These are phyloP conservation scores for Sclerotinia spermophila DNA, from an alignment of 2,329 filamentous ascomycete species.

Conservation along the genomic window DNA sequence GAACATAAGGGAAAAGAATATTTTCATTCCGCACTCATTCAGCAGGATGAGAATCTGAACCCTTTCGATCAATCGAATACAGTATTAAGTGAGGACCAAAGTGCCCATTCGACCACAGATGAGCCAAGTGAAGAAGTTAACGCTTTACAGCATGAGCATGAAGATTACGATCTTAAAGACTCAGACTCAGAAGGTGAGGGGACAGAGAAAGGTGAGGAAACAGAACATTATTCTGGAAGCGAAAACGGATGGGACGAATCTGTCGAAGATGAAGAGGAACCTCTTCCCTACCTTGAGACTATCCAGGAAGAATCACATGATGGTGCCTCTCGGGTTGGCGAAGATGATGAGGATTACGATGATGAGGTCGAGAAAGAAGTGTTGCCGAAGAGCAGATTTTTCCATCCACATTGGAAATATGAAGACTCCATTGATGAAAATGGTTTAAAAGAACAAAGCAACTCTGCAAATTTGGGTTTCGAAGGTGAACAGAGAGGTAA, in stretches of 20 bases:
- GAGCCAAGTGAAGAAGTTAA: not conserved
- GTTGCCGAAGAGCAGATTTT: slow-evolving; percentile 7
- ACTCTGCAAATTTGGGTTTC: not conserved
- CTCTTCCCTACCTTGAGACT: slow-evolving; percentile 12
- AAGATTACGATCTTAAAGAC: not conserved
- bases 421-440: not conserved
- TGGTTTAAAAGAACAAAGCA: not conserved
- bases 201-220: not conserved
- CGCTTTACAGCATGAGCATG: not conserved
- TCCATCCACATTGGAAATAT: not conserved
- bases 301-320: slow-evolving; percentile 13
- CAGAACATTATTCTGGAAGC: not conserved
- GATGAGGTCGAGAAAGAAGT: not conserved
- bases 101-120: not conserved
- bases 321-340: not conserved
- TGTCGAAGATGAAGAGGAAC: not conserved
- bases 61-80: not conserved
- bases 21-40: not conserved
- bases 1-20: not conserved
- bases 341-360: not conserved
- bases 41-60: not conserved
- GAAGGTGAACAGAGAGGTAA: not conserved
- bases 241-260: not conserved
- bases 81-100: not conserved
- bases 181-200: not conserved